Conservation (phyloP, 1,284 basidiomycete species). For the Gomphus bonarii region DNA sequence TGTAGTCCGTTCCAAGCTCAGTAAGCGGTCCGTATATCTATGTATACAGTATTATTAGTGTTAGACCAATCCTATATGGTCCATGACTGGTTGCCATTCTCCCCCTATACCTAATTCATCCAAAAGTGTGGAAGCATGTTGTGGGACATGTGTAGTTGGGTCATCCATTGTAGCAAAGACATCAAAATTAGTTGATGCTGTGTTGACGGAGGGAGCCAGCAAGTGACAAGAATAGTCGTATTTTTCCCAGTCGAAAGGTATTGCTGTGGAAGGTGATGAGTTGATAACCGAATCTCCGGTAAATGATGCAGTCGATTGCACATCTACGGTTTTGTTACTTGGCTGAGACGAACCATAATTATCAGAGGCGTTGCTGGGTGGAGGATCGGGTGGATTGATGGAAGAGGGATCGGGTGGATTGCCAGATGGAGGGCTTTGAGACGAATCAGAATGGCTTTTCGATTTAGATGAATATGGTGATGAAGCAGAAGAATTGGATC, state of each 20-base stretch:
- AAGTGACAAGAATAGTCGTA: not conserved
- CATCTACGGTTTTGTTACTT: no score
- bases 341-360: no score
- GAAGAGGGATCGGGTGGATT: not conserved
- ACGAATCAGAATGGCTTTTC: not conserved
- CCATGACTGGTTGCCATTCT: conserved; percentile 5
- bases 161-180: not conserved
- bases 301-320: no score
- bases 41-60: not conserved
- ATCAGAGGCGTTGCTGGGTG: no score
- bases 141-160: not conserved
- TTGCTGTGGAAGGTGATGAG: not conserved
- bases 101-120: not conserved
- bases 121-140: not conserved
- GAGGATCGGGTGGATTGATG: no score
- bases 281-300: no score
- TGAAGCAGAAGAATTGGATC: not conserved
- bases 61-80: not conserved
- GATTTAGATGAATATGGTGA: not conserved
- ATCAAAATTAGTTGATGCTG: not conserved
- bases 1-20: no score
- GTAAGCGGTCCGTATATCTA: no score
- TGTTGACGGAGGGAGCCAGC: not conserved
- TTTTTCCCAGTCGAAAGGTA: not conserved
- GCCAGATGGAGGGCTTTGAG: not conserved